Conservation (phyloP, 1,139 yeast genomes). For the Suhomyces yuchorum region DNA sequence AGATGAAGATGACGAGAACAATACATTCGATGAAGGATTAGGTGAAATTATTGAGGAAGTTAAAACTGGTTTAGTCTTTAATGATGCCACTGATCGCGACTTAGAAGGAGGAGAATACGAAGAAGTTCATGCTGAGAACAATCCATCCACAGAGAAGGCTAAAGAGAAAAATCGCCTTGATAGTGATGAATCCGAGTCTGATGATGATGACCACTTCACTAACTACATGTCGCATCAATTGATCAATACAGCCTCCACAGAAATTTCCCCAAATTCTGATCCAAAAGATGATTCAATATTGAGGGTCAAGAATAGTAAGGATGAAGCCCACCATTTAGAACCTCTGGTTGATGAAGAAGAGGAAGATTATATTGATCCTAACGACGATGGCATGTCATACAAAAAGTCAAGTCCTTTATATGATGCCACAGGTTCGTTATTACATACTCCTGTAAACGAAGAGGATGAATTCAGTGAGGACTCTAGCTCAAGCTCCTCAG, state of each 20-base stretch:
- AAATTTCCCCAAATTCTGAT: slow-evolving; percentile 46
- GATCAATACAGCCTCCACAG: slow-evolving; percentile 60
- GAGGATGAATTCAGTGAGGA: slow-evolving; percentile 34
- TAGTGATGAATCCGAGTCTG: slow-evolving; percentile 27
- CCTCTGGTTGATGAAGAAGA: slow-evolving; percentile 28
- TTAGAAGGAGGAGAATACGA: slow-evolving; percentile 27
- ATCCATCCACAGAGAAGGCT: slow-evolving; percentile 33
- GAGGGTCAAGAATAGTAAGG: neutral
- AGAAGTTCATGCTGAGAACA: slow-evolving; percentile 20
- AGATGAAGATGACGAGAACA: slow-evolving; percentile 40
- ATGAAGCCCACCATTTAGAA: neutral
- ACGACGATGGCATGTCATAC: slow-evolving; percentile 79
- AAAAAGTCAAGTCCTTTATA: slow-evolving; percentile 66
- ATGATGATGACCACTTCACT: slow-evolving; percentile 54
- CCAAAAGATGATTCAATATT: neutral
- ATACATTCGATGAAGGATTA: slow-evolving; percentile 54
- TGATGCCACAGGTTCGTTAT: slow-evolving; percentile 42
- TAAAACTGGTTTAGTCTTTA: slow-evolving; percentile 39
- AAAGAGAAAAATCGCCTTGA: slow-evolving; percentile 18
- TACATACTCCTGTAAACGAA: slow-evolving; percentile 20
- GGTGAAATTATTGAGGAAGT: slow-evolving; percentile 47
- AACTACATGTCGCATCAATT: slow-evolving; percentile 85
- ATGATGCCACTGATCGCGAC: slow-evolving; percentile 40
- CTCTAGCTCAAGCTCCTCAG: slow-evolving; percentile 33
- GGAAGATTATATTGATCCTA: slow-evolving; percentile 76